These are phyloP conservation scores for Aristolochia fimbriata DNA, from an alignment of 164 flowering plant genomes.

Conservation along the genomic window DNA sequence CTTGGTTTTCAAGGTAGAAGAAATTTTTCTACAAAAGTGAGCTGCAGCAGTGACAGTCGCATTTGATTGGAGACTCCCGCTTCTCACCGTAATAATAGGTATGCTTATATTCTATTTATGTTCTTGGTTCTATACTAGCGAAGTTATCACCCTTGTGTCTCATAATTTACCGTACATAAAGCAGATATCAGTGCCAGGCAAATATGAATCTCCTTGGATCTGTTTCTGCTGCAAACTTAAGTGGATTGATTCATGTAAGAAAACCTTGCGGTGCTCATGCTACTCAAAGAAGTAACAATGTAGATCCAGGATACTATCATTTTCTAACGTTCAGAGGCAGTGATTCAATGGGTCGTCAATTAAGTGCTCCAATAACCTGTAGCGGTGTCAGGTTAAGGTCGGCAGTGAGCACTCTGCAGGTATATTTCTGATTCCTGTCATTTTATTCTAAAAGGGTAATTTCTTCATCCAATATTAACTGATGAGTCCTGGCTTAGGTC, in stretches of 20 bases:
- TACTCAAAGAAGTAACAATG: not conserved
- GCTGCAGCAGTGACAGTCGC: not conserved
- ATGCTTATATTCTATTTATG: not conserved
- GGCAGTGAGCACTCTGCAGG: constrained; percentile 11
- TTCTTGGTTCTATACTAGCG: not conserved
- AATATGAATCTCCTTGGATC: constrained; percentile 12
- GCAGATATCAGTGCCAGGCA: not conserved
- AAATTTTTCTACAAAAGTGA: not conserved
- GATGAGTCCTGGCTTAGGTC: constrained; percentile 32
- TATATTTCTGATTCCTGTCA: not conserved
- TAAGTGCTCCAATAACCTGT: constrained; percentile 2
- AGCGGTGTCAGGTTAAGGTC: too few species aligned
- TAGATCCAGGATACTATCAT: constrained; percentile 2
- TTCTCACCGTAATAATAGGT: not conserved
- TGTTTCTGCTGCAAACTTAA: constrained; percentile 15
- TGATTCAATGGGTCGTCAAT: constrained; percentile 11
- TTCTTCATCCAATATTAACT: constrained; percentile 1
- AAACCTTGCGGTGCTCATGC: constrained; percentile 7
- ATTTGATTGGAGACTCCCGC: not conserved
- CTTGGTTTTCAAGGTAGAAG: too few species aligned
- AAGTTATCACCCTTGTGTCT: not conserved
- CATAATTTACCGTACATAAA: not conserved
- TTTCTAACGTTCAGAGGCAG: constrained; percentile 12
- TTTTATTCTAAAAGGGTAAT: not conserved
- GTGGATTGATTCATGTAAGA: constrained; percentile 3